These are phyloP conservation scores for Fusarium pseudoanthophilum DNA, from an alignment of 2,329 filamentous ascomycete species.

Conservation along the genomic window DNA sequence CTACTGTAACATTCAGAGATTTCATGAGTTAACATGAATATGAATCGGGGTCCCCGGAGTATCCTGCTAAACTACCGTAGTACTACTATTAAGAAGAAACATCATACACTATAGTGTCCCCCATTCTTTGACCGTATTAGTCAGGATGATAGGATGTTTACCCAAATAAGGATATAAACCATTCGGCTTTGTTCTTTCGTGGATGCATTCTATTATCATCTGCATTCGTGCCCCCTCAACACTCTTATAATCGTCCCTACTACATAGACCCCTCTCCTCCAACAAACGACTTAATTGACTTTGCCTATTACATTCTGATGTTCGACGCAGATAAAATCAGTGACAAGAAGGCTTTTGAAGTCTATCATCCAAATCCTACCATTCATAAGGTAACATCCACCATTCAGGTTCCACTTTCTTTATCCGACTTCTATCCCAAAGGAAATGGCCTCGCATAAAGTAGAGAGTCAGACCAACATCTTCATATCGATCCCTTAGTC, in stretches of 20 bases:
- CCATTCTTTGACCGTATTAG: neutral
- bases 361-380: neutral
- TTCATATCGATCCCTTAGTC: neutral
- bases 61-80: neutral
- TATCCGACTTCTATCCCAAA: neutral
- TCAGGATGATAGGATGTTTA: neutral
- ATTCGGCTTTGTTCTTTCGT: neutral
- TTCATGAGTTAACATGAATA: neutral
- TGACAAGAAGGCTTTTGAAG: too few relatives aligned
- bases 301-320: neutral
- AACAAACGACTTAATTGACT: neutral
- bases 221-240: neutral
- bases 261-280: neutral
- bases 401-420: neutral
- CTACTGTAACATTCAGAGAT: neutral
- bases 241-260: neutral
- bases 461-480: too few relatives aligned
- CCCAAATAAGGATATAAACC: accelerated
- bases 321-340: neutral
- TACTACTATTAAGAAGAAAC: accelerated
- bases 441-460: too few relatives aligned
- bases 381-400: neutral
- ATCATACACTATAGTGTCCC: neutral
- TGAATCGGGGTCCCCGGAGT: neutral
- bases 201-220: neutral